Evolutionary conservation across 1,139 yeast genomes (phyloP), one percentile per base, ranked within the genome.

Genomic region (Tardiomyces digboiensis): DNA sequence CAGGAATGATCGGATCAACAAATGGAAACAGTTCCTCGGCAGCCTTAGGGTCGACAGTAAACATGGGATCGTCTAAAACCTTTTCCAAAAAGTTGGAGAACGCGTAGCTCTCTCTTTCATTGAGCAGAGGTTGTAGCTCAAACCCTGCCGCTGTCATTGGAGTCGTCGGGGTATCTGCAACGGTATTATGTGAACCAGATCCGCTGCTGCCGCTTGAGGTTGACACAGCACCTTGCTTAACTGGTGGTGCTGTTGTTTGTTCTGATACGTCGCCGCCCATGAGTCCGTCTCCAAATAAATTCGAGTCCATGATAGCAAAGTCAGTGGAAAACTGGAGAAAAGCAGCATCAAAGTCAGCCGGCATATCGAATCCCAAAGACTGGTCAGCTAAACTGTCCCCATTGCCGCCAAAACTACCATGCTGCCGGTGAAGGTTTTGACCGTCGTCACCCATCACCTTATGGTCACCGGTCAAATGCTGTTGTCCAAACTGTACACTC

Each of bases 61-160:
- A 60, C 42, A 63, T 56, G 5, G 68, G 63, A 47, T 66, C 68
- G n/a, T 53, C 57, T 18, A 65, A 57, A 39, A 67, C 57, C 43
- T 58, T 62, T 46, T 66, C 71, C 42, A 67, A 52, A 46, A 66
- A 66, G 22, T 54, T 57, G 12, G 64, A 48, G 42, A 66, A 59
- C 23, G 67, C 67, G 21, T 53, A 48, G n/a, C 64, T 54, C 49
- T 66, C 71, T 37, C 54, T 56, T 36, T 58, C 62, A 46, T 61
- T 64, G 40, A 66, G 55, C 41, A 66, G 58, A 18, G 63, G 60
- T 14, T 38, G 47, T 29, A 40, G 37, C 18, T 20, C 29, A 26
- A 26, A 26, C 8, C 16, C 33, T 5, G 16, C 33, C 5, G 16
- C 33, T 16, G 10, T 26, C 33, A 26, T 26, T 4, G 33, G 33